Evolutionary conservation across 345 rosid species (phyloP).

Genomic region (Citropsis articulata): DNA sequence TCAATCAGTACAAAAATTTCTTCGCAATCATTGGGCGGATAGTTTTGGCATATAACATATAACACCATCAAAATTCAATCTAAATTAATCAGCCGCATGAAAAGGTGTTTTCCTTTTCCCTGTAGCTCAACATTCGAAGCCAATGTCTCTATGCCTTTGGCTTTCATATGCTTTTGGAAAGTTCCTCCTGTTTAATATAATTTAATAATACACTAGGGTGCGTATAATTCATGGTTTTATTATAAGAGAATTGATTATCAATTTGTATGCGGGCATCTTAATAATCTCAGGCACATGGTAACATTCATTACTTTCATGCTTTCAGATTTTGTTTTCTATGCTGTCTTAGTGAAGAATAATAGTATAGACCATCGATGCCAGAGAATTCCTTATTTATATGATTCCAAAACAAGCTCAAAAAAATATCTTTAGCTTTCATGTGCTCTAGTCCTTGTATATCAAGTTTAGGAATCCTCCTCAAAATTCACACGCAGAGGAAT

Average conservation of each 20-base stretch:
- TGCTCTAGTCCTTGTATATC: conserved; percentile 61
- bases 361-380: conserved; percentile 31
- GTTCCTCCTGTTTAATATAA: conserved; percentile 17
- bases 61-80: background rate
- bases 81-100: conserved; percentile 3
- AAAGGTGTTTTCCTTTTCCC: conserved; percentile 15
- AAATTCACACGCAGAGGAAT: conserved; percentile 28
- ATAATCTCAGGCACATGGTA: conserved; percentile 45
- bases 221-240: conserved; percentile 6
- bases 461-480: conserved; percentile 60
- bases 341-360: conserved; percentile 31
- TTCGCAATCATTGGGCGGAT: conserved; percentile 19
- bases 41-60: background rate
- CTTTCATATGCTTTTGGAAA: conserved; percentile 33
- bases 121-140: conserved; percentile 38
- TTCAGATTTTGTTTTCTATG: conserved; percentile 32
- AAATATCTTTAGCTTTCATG: conserved; percentile 25
- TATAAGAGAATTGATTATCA: background rate
- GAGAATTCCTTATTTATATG: conserved; percentile 39
- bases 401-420: conserved; percentile 32
- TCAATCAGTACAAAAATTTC: background rate
- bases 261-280: conserved; percentile 24
- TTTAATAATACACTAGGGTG: conserved; percentile 1
- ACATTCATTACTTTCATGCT: conserved; percentile 43
- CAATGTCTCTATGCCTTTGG: conserved; percentile 36